A percentile compares a stretch with the other conserved stretches of the same genome.
Conservation (phyloP, 2,329 filamentous ascomycete species). For the Colletotrichum godetiae region DNA sequence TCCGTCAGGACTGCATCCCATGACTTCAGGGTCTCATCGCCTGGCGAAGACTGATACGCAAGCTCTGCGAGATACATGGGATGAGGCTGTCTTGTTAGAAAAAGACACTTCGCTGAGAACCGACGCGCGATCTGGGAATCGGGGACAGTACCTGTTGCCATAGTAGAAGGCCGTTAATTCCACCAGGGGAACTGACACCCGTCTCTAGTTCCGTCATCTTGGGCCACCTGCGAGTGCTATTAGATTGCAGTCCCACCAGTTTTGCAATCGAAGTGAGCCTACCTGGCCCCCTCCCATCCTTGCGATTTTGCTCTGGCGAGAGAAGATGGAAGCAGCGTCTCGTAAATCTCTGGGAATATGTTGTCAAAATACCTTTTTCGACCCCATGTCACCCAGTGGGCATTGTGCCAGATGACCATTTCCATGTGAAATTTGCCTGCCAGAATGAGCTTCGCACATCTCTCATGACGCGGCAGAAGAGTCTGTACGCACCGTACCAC, state of each 20-base stretch:
- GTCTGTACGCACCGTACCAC: conserved; percentile 50
- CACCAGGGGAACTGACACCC: conserved; percentile 53
- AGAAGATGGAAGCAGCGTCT: conserved; percentile 39
- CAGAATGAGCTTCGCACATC: conserved; percentile 37
- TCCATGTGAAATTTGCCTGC: conserved; percentile 56
- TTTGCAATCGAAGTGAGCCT: not conserved
- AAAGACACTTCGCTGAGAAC: not conserved
- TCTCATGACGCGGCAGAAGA: conserved; percentile 20
- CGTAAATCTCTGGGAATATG: conserved; percentile 46
- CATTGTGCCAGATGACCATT: conserved; percentile 55
- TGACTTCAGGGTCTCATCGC: conserved; percentile 53
- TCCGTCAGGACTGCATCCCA: conserved; percentile 65
- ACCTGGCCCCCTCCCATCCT: conserved; percentile 44
- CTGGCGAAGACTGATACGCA: conserved; percentile 43
- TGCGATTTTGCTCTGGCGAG: conserved; percentile 41
- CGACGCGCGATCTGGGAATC: not conserved
- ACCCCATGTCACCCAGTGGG: conserved; percentile 54
- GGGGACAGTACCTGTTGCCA: conserved; percentile 62
- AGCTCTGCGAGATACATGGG: conserved; percentile 69
- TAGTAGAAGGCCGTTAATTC: conserved; percentile 69
- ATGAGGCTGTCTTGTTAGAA: conserved; percentile 53
- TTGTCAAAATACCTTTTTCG: conserved; percentile 49
- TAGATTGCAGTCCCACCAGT: not conserved
- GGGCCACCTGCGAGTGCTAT: conserved; percentile 44
- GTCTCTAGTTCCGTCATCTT: conserved; percentile 64